These are phyloP conservation scores for Hysterangium stoloniferum DNA, from an alignment of 768 basidiomycete genomes.

Conservation along the genomic window DNA sequence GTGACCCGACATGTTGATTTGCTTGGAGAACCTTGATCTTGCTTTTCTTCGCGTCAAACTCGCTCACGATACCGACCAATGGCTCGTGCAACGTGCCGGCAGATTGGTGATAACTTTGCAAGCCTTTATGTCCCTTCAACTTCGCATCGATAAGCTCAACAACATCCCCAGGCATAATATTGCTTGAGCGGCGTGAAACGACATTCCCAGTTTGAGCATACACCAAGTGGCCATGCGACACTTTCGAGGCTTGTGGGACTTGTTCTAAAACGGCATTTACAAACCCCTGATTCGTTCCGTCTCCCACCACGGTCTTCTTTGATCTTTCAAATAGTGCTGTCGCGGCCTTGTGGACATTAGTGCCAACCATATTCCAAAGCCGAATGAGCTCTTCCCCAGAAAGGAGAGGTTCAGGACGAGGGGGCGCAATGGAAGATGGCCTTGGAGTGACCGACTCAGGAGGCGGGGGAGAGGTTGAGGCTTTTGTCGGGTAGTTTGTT, in stretches of 20 bases:
- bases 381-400: constrained; percentile 60
- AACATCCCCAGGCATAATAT: constrained; percentile 84
- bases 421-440: constrained; percentile 7
- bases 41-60: constrained; percentile 80
- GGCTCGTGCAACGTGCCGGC: constrained; percentile 49
- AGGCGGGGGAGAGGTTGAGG: constrained; percentile 23
- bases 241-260: constrained; percentile 52
- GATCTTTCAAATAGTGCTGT: constrained; percentile 63
- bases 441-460: constrained; percentile 14
- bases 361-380: constrained; percentile 68
- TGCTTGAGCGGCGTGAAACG: constrained; percentile 67
- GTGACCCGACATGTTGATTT: constrained; percentile 77
- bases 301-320: constrained; percentile 71
- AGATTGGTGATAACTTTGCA: constrained; percentile 62
- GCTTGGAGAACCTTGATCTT: constrained; percentile 84
- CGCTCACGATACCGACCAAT: constrained; percentile 67
- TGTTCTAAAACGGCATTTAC: constrained; percentile 56
- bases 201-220: constrained; percentile 60
- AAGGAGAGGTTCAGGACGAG: constrained; percentile 29
- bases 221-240: constrained; percentile 61
- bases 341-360: constrained; percentile 65
- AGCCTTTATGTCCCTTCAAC: constrained; percentile 72
- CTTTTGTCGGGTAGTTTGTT: constrained; percentile 25
- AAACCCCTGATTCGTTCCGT: constrained; percentile 79
- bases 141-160: constrained; percentile 67